Evolutionary conservation across 2,329 filamentous ascomycete species (phyloP).

Genomic region (Cercospora sp.): DNA sequence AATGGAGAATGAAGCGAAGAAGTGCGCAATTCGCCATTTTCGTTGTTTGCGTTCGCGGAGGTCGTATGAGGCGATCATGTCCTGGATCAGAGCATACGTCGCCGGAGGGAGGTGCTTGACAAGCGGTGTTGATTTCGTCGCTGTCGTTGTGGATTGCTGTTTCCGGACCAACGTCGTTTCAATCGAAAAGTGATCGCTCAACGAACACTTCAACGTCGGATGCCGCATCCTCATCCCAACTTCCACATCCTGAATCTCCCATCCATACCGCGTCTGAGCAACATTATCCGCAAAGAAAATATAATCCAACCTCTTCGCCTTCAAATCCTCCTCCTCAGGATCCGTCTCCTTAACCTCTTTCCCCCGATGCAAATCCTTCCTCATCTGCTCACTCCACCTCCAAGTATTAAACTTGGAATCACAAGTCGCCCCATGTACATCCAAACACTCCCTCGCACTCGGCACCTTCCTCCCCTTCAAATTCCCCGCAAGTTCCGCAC

Average conservation of each 20-base stretch:
- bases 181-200: slow-evolving; percentile 94
- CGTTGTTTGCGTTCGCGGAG: slow-evolving; percentile 71
- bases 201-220: slow-evolving; percentile 75
- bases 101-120: slow-evolving; percentile 19
- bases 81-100: slow-evolving; percentile 70
- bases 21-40: slow-evolving; percentile 71
- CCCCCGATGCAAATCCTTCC: slow-evolving; percentile 66
- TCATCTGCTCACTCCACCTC: slow-evolving; percentile 76
- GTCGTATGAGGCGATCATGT: slow-evolving; percentile 68
- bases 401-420: slow-evolving; percentile 88
- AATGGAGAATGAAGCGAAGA: slow-evolving; percentile 65
- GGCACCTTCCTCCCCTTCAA: slow-evolving; percentile 68
- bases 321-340: slow-evolving; percentile 66
- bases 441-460: slow-evolving; percentile 73
- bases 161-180: slow-evolving; percentile 68
- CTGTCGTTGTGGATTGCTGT: not conserved
- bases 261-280: slow-evolving; percentile 48
- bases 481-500: slow-evolving; percentile 68
- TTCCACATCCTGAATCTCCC: slow-evolving; percentile 69
- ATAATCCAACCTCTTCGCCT: slow-evolving; percentile 89
- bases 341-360: slow-evolving; percentile 57
- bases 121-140: not conserved
- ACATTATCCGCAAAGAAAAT: slow-evolving; percentile 68
- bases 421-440: slow-evolving; percentile 82
- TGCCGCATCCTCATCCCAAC: slow-evolving; percentile 83